Conservation (phyloP, 1,284 basidiomycete species). For the Ganoderma meredithae region DNA sequence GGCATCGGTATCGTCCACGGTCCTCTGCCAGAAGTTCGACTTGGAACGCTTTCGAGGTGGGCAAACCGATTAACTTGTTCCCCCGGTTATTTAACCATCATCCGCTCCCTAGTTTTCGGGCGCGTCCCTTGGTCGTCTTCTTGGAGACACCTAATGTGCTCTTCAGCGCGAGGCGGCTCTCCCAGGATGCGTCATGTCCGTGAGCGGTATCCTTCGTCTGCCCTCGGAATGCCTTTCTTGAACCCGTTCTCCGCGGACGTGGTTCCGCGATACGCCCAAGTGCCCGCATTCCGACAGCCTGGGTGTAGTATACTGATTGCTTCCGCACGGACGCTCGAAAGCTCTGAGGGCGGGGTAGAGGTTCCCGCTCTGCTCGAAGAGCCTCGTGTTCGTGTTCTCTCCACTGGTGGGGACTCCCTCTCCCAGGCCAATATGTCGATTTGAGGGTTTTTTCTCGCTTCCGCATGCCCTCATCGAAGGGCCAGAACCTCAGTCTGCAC, state of each 20-base stretch:
- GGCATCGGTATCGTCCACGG: not conserved
- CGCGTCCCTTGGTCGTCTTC: not conserved
- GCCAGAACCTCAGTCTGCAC: conserved; percentile 3
- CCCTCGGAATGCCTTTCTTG: conserved; percentile 1
- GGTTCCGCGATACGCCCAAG: not conserved
- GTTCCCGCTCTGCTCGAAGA: not conserved
- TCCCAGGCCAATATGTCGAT: conserved; percentile 8
- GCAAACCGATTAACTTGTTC: not conserved
- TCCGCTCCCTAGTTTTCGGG: conserved; percentile 1
- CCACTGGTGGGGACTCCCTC: not conserved
- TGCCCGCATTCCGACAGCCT: not conserved
- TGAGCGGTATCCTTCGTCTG: conserved; percentile 4
- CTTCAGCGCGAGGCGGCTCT: not conserved
- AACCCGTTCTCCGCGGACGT: conserved; percentile 3
- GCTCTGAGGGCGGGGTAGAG: not conserved
- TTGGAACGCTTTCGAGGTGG: not conserved
- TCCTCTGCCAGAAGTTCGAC: not conserved
- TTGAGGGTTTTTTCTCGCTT: not conserved
- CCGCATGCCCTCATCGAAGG: conserved; percentile 6
- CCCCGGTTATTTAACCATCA: conserved; percentile 7
- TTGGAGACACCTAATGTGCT: not conserved
- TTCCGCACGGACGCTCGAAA: not conserved
- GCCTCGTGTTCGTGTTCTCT: not conserved
- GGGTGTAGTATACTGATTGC: not conserved
- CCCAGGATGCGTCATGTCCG: conserved; percentile 7